These are phyloP conservation scores for Dactylellina cionopaga DNA, from an alignment of 2,329 filamentous ascomycete species.

Conservation along the genomic window DNA sequence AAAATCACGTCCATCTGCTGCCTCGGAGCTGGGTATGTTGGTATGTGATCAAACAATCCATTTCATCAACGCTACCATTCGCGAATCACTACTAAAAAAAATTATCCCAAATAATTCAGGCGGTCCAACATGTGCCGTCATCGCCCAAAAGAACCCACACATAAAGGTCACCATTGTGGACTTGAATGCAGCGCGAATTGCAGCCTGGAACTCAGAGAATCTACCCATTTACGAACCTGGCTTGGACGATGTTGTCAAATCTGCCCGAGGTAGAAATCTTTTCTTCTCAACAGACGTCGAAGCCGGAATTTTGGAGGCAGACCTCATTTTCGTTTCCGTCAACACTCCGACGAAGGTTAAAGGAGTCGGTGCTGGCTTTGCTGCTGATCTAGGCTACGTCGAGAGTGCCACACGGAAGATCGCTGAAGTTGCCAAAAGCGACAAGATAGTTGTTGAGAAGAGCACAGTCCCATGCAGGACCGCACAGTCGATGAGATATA, in stretches of 20 bases:
- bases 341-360: conserved; percentile 81
- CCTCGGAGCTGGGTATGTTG: conserved; percentile 79
- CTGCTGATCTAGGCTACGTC: conserved; percentile 77
- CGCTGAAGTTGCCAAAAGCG: conserved; percentile 72
- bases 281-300: conserved; percentile 77
- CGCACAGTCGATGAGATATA: conserved; percentile 74
- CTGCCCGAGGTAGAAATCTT: conserved; percentile 71
- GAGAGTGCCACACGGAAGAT: conserved; percentile 76
- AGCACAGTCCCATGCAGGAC: conserved; percentile 81
- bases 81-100: background rate
- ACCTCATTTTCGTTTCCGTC: conserved; percentile 79
- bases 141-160: conserved; percentile 77
- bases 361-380: conserved; percentile 75
- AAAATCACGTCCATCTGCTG: conserved; percentile 73
- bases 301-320: conserved; percentile 71
- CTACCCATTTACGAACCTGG: conserved; percentile 81
- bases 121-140: conserved; percentile 78
- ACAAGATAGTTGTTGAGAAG: conserved; percentile 82
- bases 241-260: conserved; percentile 72
- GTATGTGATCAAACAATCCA: conserved; percentile 64
- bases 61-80: background rate
- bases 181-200: conserved; percentile 72
- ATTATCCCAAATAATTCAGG: conserved; percentile 63
- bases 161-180: conserved; percentile 80
- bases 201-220: conserved; percentile 76